Evolutionary conservation across 257 asterid species (phyloP).

Genomic region (Fraxinus americana): DNA sequence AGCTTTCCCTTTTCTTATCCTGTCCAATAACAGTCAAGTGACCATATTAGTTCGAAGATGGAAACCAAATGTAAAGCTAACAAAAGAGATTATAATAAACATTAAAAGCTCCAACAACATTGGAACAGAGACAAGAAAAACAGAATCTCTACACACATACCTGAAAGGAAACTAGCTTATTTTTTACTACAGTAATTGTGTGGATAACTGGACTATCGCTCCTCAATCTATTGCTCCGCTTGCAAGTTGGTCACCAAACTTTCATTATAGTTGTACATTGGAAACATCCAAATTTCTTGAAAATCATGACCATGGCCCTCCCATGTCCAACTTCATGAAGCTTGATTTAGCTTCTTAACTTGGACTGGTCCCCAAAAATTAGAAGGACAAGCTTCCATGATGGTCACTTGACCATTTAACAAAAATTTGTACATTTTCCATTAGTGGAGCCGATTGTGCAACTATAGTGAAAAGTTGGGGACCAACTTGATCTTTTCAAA

Average conservation of each 20-base stretch:
- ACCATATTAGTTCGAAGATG: not conserved
- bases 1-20: slow-evolving; percentile 96
- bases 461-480: not conserved
- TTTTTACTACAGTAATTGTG: not conserved
- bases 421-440: not conserved
- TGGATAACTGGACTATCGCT: not conserved
- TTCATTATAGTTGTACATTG: not conserved
- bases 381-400: not conserved
- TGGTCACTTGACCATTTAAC: not conserved
- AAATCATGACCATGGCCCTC: not conserved
- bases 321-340: not conserved
- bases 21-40: slow-evolving; percentile 26
- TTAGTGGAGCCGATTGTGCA: not conserved
- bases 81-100: not conserved
- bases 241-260: not conserved
- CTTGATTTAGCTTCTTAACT: not conserved
- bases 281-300: not conserved
- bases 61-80: not conserved
- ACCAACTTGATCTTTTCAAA: not conserved
- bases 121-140: not conserved
- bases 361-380: not conserved
- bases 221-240: not conserved
- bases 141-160: not conserved
- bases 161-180: not conserved
- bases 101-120: not conserved